These are phyloP conservation scores for Coemansia sp. DNA, from an alignment of 192 early-diverging fungal species.

Conservation along the genomic window DNA sequence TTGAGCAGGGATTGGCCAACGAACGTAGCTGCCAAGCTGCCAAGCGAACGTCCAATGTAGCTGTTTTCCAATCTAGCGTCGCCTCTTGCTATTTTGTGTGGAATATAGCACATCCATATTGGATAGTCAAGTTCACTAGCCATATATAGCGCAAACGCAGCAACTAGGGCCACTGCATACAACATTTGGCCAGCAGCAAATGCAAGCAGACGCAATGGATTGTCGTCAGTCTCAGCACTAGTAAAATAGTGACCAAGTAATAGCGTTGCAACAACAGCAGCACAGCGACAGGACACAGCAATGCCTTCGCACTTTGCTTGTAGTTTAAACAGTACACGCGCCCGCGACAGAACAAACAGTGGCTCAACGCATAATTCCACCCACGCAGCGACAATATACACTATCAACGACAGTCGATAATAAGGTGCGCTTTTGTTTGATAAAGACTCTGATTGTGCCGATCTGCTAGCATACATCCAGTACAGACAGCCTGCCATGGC, in stretches of 20 bases:
- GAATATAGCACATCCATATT: conserved; percentile 39
- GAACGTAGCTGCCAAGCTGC: conserved; percentile 73
- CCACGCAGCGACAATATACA: conserved; percentile 76
- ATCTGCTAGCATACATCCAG: conserved; percentile 29
- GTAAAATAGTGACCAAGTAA: conserved; percentile 43
- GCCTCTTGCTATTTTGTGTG: conserved; percentile 2
- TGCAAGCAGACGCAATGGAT: conserved; percentile 64
- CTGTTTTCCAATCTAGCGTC: background rate
- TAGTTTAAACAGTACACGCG: conserved; percentile 70
- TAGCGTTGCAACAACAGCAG: conserved; percentile 66
- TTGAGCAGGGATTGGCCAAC: conserved; percentile 89
- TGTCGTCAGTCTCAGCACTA: conserved; percentile 20
- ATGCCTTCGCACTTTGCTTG: conserved; percentile 80
- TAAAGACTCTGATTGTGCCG: conserved; percentile 7
- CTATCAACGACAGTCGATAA: conserved; percentile 57
- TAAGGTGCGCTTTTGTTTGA: conserved; percentile 34
- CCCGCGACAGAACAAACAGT: conserved; percentile 72
- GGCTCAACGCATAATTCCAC: conserved; percentile 86
- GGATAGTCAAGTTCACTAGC: conserved; percentile 36
- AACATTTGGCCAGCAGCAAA: conserved; percentile 81
- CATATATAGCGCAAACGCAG: conserved; percentile 61
- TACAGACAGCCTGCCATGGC: conserved; percentile 57
- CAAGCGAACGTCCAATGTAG: conserved; percentile 63
- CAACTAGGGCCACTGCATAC: conserved; percentile 63
- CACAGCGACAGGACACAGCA: conserved; percentile 74